phyloP scores from a whole-genome alignment of 2,329 filamentous ascomycete genomes.

The Xylariaceae sp. region DNA sequence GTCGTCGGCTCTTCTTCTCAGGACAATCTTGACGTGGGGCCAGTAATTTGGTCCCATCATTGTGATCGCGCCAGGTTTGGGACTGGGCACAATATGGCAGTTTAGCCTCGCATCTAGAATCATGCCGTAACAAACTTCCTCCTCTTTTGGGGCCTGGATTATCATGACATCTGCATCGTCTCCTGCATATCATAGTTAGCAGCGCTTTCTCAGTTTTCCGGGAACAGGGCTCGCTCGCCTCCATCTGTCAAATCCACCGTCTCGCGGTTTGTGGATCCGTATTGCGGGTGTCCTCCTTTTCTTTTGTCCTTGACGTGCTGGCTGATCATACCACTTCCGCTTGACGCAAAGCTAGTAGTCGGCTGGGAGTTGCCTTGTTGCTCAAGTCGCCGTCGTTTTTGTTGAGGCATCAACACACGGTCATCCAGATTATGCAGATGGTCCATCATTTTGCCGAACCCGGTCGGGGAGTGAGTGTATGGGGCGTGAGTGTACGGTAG shows the following conservation, averaged over 20 bases:
- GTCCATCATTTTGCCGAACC: conserved; percentile 63
- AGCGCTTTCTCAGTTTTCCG: background rate
- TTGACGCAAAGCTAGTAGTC: conserved; percentile 39
- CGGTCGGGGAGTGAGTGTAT: no score
- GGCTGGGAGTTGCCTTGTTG: conserved; percentile 38
- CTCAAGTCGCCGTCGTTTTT: conserved; percentile 60
- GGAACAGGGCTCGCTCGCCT: conserved; percentile 34
- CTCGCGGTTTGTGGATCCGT: conserved; percentile 29
- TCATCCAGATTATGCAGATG: conserved; percentile 69
- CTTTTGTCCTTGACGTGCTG: conserved; percentile 60
- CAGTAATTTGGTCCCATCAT: conserved; percentile 57
- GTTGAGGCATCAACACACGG: conserved; percentile 51
- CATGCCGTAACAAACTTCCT: conserved; percentile 78
- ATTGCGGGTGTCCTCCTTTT: conserved; percentile 37
- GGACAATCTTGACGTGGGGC: conserved; percentile 68
- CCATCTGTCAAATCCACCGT: conserved; percentile 54
- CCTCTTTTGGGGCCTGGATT: conserved; percentile 54
- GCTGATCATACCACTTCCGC: conserved; percentile 54
- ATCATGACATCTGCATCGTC: conserved; percentile 56
- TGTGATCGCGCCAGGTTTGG: conserved; percentile 56
- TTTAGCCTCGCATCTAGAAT: conserved; percentile 62
- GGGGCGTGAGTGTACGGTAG: background rate
- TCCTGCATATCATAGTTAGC: conserved; percentile 24
- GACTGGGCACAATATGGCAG: conserved; percentile 61
- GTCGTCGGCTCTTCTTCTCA: conserved; percentile 55